Base-by-base conservation (phyloP, 2,329 filamentous ascomycete species). In the Trichophyton mentagrophytes region DNA sequence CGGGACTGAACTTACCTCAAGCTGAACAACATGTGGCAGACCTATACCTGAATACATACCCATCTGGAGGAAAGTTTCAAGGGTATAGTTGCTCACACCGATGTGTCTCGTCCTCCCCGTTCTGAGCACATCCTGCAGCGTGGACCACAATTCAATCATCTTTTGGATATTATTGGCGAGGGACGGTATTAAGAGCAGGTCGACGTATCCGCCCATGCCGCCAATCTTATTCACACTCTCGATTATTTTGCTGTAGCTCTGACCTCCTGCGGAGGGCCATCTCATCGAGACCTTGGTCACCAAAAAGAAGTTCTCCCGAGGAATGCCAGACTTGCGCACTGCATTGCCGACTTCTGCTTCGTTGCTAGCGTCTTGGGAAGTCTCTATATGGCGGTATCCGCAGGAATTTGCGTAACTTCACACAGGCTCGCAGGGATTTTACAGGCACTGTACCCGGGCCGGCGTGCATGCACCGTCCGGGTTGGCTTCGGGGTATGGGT, bases 21-120 rank as follows among this genome's bases (percentile, higher is more conserved):
- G 83, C 71, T 90, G 87, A 68, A 89, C 88, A 5, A 87, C 84
- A 51, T 82, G 80, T n/a, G 86, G 87, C 57, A 86, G 86, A 80
- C 81, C 88, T 2, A 82, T 73, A 55, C 79, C 80, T n/a, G 85
- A 85, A 70, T 83, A 85, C 30, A 72, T 70, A 70, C 82, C 85
- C 76, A 89, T 78, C 71, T 87, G 84, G 68, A 89, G 82, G 25
- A 90, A 81, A 68, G 88, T 83, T 49, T 79, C 77, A 56, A 85
- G 79, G 1, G 85, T 84, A 66, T 82, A 90, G 68, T 90, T 90
- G 70, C 85, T 87, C 59, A 89, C 86, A 0, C 87, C 87, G 66
- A 90, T 88, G 42, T 79, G 80, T 71, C 79, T 83, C 47, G 82
- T 79, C 65, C 78, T 82, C 3, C 85, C 85, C 64, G 84, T 80